Evolutionary conservation across 2,329 filamentous ascomycete genomes (phyloP).

Genomic region (Gliomastix tumulicola): DNA sequence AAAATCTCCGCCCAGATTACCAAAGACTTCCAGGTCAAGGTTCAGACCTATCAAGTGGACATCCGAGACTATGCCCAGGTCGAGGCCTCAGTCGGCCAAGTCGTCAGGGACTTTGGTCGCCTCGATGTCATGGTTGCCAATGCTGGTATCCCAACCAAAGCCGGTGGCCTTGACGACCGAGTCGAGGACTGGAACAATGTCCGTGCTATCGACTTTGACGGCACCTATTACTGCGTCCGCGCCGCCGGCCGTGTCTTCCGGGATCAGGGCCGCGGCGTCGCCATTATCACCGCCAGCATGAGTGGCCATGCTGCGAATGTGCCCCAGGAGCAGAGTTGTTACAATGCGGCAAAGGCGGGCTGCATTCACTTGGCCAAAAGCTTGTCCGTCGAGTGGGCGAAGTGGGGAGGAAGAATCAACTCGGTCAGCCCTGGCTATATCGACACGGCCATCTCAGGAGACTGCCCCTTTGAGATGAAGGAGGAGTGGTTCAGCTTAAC

Average conservation of each 20-base stretch:
- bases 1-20: too few species aligned
- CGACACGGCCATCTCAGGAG: conserved; percentile 54
- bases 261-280: conserved; percentile 49
- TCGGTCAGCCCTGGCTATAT: conserved; percentile 57
- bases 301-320: conserved; percentile 60
- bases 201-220: too few species aligned
- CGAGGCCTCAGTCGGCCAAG: conserved; percentile 14
- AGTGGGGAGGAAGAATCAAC: conserved; percentile 55
- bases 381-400: conserved; percentile 54
- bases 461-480: conserved; percentile 54
- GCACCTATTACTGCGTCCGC: conserved; percentile 57
- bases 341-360: conserved; percentile 52
- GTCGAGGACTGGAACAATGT: too few species aligned
- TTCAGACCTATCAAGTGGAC: conserved; percentile 28
- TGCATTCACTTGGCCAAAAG: conserved; percentile 29
- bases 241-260: conserved; percentile 53
- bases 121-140: conserved; percentile 34
- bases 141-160: too few species aligned
- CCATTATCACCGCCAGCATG: conserved; percentile 60
- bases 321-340: conserved; percentile 55
- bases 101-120: conserved; percentile 26
- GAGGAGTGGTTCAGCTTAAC: conserved; percentile 64
- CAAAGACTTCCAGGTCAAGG: conserved; percentile 17
- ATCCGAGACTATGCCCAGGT: conserved; percentile 20
- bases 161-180: too few species aligned